phyloP scores from a whole-genome alignment of 179 eudicot genomes.

The Corrigiola litoralis region DNA sequence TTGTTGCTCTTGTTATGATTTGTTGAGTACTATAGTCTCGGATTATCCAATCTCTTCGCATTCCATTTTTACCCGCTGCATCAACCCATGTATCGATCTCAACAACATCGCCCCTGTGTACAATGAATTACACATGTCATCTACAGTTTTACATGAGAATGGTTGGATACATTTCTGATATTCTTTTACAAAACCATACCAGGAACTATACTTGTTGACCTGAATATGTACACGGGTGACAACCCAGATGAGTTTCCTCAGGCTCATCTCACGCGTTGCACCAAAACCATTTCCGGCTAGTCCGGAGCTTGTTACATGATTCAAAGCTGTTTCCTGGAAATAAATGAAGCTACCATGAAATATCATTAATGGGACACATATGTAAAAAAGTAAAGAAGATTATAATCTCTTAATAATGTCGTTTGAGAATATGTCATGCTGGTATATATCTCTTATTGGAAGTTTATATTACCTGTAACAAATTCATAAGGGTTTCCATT shows the following conservation, averaged over 20 bases:
- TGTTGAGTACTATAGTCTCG: slow-evolving; percentile 54
- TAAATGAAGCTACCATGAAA: neutral
- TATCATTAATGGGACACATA: neutral
- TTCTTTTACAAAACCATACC: slow-evolving; percentile 32
- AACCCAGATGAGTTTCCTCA: slow-evolving; percentile 83
- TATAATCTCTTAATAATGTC: too few relatives aligned
- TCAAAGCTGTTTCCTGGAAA: slow-evolving; percentile 72
- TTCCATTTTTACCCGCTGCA: slow-evolving; percentile 78
- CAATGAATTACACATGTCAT: neutral
- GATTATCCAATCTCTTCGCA: slow-evolving; percentile 82
- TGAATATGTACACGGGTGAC: slow-evolving; percentile 77
- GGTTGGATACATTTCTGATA: neutral
- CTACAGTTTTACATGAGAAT: neutral
- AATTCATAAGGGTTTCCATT: slow-evolving; percentile 77
- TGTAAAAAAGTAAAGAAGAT: too few relatives aligned
- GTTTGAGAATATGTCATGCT: too few relatives aligned
- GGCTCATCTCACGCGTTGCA: slow-evolving; percentile 77
- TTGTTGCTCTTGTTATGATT: slow-evolving; percentile 75
- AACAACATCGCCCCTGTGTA: slow-evolving; percentile 69
- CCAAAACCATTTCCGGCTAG: slow-evolving; percentile 76
- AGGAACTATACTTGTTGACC: slow-evolving; percentile 72
- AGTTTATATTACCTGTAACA: slow-evolving; percentile 78
- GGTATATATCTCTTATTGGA: too few relatives aligned
- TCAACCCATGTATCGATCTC: slow-evolving; percentile 90
- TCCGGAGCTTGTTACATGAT: slow-evolving; percentile 73